phyloP scores from a whole-genome alignment of 2,329 filamentous ascomycete genomes.

The Juglanconis oblonga region DNA sequence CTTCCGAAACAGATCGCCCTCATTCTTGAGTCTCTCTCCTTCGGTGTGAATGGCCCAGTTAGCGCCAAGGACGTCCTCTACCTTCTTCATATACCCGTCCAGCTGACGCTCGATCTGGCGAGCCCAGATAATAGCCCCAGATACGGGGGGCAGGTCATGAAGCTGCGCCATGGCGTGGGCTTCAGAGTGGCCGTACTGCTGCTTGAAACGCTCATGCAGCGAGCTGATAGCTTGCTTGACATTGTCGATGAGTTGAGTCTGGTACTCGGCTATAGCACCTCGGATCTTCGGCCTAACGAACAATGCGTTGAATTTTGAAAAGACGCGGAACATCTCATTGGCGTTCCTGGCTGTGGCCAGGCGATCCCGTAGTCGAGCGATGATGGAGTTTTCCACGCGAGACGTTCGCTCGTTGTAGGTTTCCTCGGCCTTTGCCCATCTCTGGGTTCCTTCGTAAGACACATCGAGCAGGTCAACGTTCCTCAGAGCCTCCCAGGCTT shows the following conservation, averaged over 20 bases:
- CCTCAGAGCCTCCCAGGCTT: slow-evolving; percentile 90
- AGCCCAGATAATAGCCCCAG: slow-evolving; percentile 96
- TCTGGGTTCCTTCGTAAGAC: slow-evolving; percentile 80
- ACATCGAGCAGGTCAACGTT: slow-evolving; percentile 96
- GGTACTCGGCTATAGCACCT: slow-evolving; percentile 95
- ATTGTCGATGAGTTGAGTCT: slow-evolving; percentile 95
- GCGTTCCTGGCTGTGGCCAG: slow-evolving; percentile 94
- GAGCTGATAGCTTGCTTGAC: slow-evolving; percentile 94
- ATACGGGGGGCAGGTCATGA: slow-evolving; percentile 91
- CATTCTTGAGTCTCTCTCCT: slow-evolving; percentile 87
- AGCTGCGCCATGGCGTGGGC: slow-evolving; percentile 97
- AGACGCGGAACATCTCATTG: slow-evolving; percentile 99
- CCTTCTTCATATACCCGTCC: slow-evolving; percentile 95
- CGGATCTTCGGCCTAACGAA: slow-evolving; percentile 99
- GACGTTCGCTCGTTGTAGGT: slow-evolving; percentile 97
- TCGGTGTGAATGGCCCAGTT: slow-evolving; percentile 95
- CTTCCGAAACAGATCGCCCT: slow-evolving; percentile 91
- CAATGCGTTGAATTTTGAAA: slow-evolving; percentile 98
- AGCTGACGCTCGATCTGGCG: slow-evolving; percentile 95
- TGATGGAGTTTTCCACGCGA: slow-evolving; percentile 97
- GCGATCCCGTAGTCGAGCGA: slow-evolving; percentile 86
- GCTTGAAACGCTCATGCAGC: slow-evolving; percentile 95
- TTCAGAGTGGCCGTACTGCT: slow-evolving; percentile 97
- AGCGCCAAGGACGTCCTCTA: slow-evolving; percentile 93
- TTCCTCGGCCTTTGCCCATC: slow-evolving; percentile 92